Base-by-base conservation (phyloP, 495 filamentous ascomycete species). In the Xeromyces bisporus region DNA sequence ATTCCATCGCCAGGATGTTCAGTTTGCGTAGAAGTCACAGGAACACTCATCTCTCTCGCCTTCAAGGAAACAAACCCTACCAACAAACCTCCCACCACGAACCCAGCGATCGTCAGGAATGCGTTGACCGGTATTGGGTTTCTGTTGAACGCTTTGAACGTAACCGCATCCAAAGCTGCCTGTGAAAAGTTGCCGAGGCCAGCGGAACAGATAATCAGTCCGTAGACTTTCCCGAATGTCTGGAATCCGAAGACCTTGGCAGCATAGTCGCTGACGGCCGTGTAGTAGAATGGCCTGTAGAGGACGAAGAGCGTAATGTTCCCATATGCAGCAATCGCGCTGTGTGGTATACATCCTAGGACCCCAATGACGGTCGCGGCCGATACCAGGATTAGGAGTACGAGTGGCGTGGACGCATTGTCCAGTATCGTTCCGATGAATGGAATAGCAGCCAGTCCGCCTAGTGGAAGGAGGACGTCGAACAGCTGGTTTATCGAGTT, bases 161-260 rank as follows among this genome's bases (percentile, higher is more conserved):
- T 86, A 31, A 89, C 38, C 33, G 73, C 73, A 50, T 94, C 89
- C 16, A 96, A 57, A 0, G 67, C 84, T 7, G 74, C 73, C 59
- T 96, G 87, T 11, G 66, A 70, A 42, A 97, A 87, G 51, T 92
- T 93, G 29, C 86, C 64, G 7, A 97, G 42, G 4, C 89, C 89
- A 1, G 85, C 75, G 2, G 89, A 48, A 46, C 83, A 93, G 36
- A 94, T 94, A 33, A 93, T 75, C 6, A 85, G 64, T n/a, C 89
- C 89, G 48, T 96, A 94, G 15, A 97, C 82, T 34, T 80, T 93
- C 15, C 87, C 87, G 40, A 94, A 96, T 0, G 86, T 93, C 37
- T 71, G 73, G 56, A 93, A 93, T 6, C 89, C 87, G 50, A 97
- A 97, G 18, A 97, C 87, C 54, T 94, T 94, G 18, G 84, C 86